Base-by-base conservation (phyloP, 306 rosid genomes). In the Pyrus betulifolia region DNA sequence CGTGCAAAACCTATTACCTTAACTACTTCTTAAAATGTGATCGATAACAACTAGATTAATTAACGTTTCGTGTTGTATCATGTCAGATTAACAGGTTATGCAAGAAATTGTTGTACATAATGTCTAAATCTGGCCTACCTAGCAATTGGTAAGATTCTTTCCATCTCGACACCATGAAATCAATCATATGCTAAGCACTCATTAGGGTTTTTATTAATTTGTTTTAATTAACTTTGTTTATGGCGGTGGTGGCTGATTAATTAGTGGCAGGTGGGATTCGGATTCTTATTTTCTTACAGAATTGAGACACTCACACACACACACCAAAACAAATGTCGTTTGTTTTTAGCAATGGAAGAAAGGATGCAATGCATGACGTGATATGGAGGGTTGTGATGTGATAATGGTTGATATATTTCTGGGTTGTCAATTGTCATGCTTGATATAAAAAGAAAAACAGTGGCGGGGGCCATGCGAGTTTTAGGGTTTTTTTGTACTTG, bases 101-200 rank as follows among this genome's bases (percentile, higher is more conserved):
- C 9, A 35, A 35, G 2, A 35, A 35, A 35, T 35, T 35, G 9
- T 35, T 38, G 10, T 38, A 6, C 2, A 35, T 38, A 38, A 7
- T 38, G 42, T 38, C 42, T 38, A 38, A 38, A 38, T 38, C 10
- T 38, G 42, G 9, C 42, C 9, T 38, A 38, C 8, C 19, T 42
- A 42, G 12, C 45, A 42, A 9, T 15, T 0, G 55, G 55, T 14
- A 49, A 49, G 8, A 49, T 49, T 49, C 21, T 15, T 18, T 49
- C 72, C 76, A 72, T 73, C 30, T 79, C 75, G 80, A 79, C 81
- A 62, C 77, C 87, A 81, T 62, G 81, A 72, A 70, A 69, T 76
- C 88, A 87, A 13, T 13, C 52, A 46, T 86, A 86, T 80, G 85
- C 40, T 63, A 77, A 71, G 74, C 51, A 68, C 46, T 69, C 42